Evolutionary conservation across 2,329 filamentous ascomycete genomes (phyloP).

Genomic region (Bipolaris cookei): DNA sequence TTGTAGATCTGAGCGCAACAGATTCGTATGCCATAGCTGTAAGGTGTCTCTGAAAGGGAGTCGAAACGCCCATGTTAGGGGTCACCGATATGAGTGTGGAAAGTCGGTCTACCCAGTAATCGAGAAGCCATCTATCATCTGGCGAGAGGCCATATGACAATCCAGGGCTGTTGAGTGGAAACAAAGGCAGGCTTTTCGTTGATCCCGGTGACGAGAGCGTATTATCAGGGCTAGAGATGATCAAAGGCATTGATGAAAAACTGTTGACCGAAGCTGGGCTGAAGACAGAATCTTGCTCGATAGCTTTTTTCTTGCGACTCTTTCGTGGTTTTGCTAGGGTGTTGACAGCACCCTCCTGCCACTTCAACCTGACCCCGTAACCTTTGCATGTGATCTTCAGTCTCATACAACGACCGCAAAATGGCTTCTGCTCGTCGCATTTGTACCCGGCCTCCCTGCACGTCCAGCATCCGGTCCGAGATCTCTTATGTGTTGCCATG

Average conservation of each 20-base stretch:
- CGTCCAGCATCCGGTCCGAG: constrained; percentile 43
- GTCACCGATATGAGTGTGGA: constrained; percentile 36
- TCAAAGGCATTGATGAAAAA: constrained; percentile 20
- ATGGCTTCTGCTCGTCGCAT: constrained; percentile 42
- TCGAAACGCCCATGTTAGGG: constrained; percentile 25
- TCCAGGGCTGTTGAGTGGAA: constrained; percentile 9
- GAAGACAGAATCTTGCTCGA: constrained; percentile 4
- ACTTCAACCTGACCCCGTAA: constrained; percentile 40
- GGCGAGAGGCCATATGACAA: constrained; percentile 22
- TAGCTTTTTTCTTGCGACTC: constrained; percentile 21
- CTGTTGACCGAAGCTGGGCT: constrained; percentile 27
- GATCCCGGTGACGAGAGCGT: constrained; percentile 16
- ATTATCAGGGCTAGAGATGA: constrained; percentile 5
- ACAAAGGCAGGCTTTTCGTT: constrained; percentile 12
- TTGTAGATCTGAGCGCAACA: constrained; percentile 36
- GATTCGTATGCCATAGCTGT: constrained; percentile 37
- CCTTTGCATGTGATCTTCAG: constrained; percentile 41
- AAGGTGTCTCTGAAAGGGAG: constrained; percentile 38
- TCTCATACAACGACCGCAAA: constrained; percentile 35
- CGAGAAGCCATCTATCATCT: constrained; percentile 33
- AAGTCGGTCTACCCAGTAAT: constrained; percentile 38
- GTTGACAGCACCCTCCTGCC: constrained; percentile 29
- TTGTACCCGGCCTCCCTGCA: constrained; percentile 44
- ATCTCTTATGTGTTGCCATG: constrained; percentile 36
- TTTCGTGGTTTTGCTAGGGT: constrained; percentile 23